phyloP scores from a whole-genome alignment of 306 rosid genomes.

The Potentilla sterilis region DNA sequence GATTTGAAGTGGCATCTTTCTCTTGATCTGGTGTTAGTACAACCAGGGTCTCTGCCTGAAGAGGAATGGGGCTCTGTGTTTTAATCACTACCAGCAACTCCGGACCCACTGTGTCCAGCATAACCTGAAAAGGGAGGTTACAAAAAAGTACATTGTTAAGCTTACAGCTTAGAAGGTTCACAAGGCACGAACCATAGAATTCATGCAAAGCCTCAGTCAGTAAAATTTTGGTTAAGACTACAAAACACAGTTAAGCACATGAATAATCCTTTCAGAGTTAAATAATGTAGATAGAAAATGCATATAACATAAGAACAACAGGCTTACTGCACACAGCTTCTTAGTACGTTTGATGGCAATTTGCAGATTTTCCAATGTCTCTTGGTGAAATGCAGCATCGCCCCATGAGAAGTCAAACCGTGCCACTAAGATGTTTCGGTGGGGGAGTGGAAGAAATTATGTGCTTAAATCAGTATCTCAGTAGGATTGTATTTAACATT shows the following conservation, averaged over 20 bases:
- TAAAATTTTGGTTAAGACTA: not conserved
- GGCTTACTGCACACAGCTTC: slow-evolving; percentile 77
- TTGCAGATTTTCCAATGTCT: slow-evolving; percentile 70
- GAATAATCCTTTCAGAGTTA: not conserved
- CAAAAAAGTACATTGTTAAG: slow-evolving; percentile 4
- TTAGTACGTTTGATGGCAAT: slow-evolving; percentile 52
- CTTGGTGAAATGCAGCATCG: slow-evolving; percentile 73
- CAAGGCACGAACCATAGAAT: slow-evolving; percentile 13
- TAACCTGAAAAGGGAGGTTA: slow-evolving; percentile 51
- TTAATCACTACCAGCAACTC: slow-evolving; percentile 78
- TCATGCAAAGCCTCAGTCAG: not conserved
- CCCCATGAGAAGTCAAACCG: slow-evolving; percentile 90
- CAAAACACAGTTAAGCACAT: not conserved
- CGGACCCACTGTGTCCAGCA: slow-evolving; percentile 89
- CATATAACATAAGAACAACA: slow-evolving; percentile 6
- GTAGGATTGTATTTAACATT: not conserved
- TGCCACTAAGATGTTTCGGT: slow-evolving; percentile 47
- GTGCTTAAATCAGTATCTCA: not conserved
- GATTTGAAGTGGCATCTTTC: slow-evolving; percentile 65
- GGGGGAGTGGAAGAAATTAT: not conserved
- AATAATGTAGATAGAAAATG: slow-evolving; percentile 1
- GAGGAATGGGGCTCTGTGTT: slow-evolving; percentile 58
- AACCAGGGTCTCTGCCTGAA: slow-evolving; percentile 59
- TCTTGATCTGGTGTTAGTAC: slow-evolving; percentile 67
- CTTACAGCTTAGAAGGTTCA: slow-evolving; percentile 12